Evolutionary conservation across 805 yeast genomes (phyloP).

Genomic region (Metschnikowia kofuensis): DNA sequence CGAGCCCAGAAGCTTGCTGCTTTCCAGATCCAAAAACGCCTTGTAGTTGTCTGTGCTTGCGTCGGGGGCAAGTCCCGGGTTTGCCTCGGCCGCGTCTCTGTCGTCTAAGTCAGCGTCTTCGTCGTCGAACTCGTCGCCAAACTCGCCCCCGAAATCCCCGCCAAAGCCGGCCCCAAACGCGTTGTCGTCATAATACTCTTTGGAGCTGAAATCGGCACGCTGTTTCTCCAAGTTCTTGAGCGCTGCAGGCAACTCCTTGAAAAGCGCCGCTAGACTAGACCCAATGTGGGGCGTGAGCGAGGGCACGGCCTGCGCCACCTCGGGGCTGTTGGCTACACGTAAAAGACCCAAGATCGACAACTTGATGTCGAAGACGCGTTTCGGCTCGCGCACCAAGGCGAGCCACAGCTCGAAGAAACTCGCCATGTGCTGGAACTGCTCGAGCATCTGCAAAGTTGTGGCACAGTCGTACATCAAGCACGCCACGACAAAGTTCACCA

Average conservation of each 20-base stretch:
- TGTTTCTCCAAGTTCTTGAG: slow-evolving; percentile 60
- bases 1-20: slow-evolving; percentile 33
- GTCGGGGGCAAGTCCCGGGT: slow-evolving; percentile 3
- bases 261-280: slow-evolving; percentile 45
- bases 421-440: slow-evolving; percentile 35
- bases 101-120: slow-evolving; percentile 16
- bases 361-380: slow-evolving; percentile 79
- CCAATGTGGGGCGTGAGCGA: slow-evolving; percentile 39
- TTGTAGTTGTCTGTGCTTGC: slow-evolving; percentile 42
- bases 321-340: slow-evolving; percentile 35
- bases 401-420: slow-evolving; percentile 67
- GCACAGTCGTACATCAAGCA: slow-evolving; percentile 60
- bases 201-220: slow-evolving; percentile 49
- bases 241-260: slow-evolving; percentile 70
- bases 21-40: slow-evolving; percentile 46
- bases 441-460: slow-evolving; percentile 49
- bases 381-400: slow-evolving; percentile 48
- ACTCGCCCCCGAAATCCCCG: slow-evolving; percentile 6
- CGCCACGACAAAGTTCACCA: slow-evolving; percentile 62
- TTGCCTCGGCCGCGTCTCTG: too few relatives aligned
- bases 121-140: slow-evolving; percentile 19
- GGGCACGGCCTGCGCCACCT: slow-evolving; percentile 26
- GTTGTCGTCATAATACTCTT: slow-evolving; percentile 22
- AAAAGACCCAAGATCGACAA: slow-evolving; percentile 67
- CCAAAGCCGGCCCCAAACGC: background rate